These are phyloP conservation scores for Didymellaceae sp. DNA, from an alignment of 2,329 filamentous ascomycete genomes.

Conservation along the genomic window DNA sequence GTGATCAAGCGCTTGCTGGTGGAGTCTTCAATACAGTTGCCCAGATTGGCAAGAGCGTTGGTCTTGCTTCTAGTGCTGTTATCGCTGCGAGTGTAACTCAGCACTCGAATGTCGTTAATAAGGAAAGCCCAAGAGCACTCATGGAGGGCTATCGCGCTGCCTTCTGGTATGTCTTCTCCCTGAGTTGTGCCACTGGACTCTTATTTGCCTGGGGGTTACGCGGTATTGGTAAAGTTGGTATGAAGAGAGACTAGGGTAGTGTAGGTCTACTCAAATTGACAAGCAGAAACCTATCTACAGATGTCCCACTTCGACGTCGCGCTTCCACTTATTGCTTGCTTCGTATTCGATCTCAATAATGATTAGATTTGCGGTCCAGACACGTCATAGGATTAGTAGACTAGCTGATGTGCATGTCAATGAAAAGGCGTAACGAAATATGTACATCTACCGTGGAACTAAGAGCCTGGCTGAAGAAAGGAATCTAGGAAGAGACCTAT, in stretches of 20 bases:
- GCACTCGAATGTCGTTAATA: slow-evolving; percentile 30
- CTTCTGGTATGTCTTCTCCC: slow-evolving; percentile 53
- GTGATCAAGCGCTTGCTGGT: slow-evolving; percentile 53
- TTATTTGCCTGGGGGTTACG: slow-evolving; percentile 51
- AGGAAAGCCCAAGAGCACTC: slow-evolving; percentile 43
- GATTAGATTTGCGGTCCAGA: too few relatives aligned
- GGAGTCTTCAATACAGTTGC: slow-evolving; percentile 55
- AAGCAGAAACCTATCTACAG: too few relatives aligned
- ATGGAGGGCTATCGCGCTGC: slow-evolving; percentile 52
- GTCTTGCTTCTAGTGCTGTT: slow-evolving; percentile 49
- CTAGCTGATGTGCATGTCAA: too few relatives aligned
- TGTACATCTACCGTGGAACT: too few relatives aligned
- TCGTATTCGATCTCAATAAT: too few relatives aligned
- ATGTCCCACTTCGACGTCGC: too few relatives aligned
- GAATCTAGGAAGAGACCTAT: too few relatives aligned
- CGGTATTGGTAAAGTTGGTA: slow-evolving; percentile 53
- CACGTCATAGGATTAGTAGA: too few relatives aligned
- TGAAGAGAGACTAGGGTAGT: slow-evolving; percentile 49
- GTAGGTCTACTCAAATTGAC: too few relatives aligned
- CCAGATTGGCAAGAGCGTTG: slow-evolving; percentile 53
- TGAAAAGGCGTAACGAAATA: too few relatives aligned
- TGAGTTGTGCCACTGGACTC: slow-evolving; percentile 37
- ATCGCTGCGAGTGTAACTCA: slow-evolving; percentile 44
- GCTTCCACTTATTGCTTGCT: too few relatives aligned
- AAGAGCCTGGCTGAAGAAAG: too few relatives aligned